Percentiles rank a stretch among this genome's conserved stretches.
Evolutionary conservation across 2,329 filamentous ascomycete genomes (phyloP).

Genomic region (Gaeumannomyces sp.): DNA sequence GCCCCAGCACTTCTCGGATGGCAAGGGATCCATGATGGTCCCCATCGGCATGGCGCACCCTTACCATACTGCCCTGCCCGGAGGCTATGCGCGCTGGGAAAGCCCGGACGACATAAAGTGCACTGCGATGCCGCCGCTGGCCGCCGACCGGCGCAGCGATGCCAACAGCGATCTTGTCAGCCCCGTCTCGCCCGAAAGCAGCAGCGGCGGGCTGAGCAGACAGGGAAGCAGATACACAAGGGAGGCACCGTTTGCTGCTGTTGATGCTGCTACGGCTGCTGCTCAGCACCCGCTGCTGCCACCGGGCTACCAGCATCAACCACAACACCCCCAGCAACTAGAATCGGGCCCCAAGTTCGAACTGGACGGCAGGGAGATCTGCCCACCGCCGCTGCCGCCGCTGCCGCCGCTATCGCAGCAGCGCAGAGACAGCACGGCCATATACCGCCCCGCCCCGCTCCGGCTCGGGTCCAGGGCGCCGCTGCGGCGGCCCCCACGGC

Average conservation of each 20-base stretch:
- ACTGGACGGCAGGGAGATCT: constrained; percentile 6
- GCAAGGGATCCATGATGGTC: neutral
- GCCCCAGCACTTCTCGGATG: neutral
- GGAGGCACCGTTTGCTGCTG: neutral
- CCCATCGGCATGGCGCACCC: neutral
- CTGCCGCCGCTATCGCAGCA: neutral
- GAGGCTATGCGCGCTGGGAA: neutral
- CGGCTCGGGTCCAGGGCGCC: neutral
- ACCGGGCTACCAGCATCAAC: neutral
- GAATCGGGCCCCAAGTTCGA: neutral
- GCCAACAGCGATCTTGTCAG: constrained; percentile 2
- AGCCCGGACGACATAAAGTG: neutral
- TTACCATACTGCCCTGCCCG: neutral
- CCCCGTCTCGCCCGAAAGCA: constrained; percentile 1
- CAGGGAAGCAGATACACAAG: neutral
- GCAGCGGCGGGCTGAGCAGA: neutral
- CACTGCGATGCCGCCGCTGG: neutral
- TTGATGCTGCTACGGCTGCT: neutral
- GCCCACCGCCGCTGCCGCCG: neutral
- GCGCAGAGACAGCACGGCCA: neutral
- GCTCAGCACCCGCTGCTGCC: neutral
- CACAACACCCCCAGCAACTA: neutral
- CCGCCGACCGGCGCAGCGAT: neutral
- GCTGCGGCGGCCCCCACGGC: neutral
- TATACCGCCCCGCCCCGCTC: neutral